phyloP scores from a whole-genome alignment of 1,139 yeast species.

The Kurtzmaniella quercitrusa region DNA sequence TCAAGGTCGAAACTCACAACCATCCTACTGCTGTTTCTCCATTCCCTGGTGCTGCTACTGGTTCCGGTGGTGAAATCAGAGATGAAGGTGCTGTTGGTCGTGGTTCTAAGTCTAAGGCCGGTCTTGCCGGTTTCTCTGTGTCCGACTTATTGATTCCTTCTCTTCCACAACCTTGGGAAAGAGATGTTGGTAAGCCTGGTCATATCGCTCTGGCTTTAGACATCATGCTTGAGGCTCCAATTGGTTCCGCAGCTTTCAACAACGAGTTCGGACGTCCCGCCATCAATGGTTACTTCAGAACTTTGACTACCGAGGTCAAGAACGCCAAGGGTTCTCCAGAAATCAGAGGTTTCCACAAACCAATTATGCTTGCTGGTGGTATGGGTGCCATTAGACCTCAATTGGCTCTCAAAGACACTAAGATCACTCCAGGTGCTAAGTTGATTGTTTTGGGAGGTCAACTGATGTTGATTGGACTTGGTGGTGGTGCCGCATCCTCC shows the following conservation, averaged over 20 bases:
- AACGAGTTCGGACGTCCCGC: conserved; percentile 99
- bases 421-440: conserved; percentile 88
- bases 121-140: conserved; percentile 89
- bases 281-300: conserved; percentile 94
- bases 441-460: conserved; percentile 97
- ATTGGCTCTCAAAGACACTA: conserved; percentile 81
- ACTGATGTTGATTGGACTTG: conserved; percentile 97
- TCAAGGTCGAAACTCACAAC: conserved; percentile 97
- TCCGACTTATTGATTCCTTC: conserved; percentile 87
- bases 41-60: conserved; percentile 99
- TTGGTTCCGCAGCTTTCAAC: conserved; percentile 97
- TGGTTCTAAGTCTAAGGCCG: conserved; percentile 96
- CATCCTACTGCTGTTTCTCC: conserved; percentile 99
- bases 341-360: conserved; percentile 96
- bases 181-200: conserved; percentile 76
- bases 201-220: conserved; percentile 93
- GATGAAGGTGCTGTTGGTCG: conserved; percentile 99
- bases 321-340: conserved; percentile 63
- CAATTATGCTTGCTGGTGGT: conserved; percentile 99
- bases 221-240: conserved; percentile 95
- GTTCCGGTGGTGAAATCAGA: conserved; percentile 99
- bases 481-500: conserved; percentile 99
- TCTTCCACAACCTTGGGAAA: conserved; percentile 92
- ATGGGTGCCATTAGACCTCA: conserved; percentile 95
- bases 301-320: conserved; percentile 76